Evolutionary conservation across 202 grass and related monocot genomes (phyloP).

Genomic region (Saccharum hybrid): DNA sequence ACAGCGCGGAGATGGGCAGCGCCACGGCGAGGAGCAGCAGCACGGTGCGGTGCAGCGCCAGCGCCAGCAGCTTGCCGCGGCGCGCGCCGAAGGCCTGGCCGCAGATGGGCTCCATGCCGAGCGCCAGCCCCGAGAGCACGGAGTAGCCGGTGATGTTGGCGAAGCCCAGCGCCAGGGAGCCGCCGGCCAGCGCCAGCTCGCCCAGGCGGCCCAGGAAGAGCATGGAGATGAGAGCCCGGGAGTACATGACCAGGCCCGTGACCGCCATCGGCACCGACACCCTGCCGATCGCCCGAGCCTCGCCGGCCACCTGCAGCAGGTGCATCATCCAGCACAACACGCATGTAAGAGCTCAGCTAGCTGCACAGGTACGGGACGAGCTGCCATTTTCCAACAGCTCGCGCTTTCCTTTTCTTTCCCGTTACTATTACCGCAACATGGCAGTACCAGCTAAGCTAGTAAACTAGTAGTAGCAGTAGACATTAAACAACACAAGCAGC

Average conservation of each 20-base stretch:
- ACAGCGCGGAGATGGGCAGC: conserved; percentile 78
- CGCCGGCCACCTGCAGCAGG: conserved; percentile 69
- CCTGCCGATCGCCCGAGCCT: conserved; percentile 74
- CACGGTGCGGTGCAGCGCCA: conserved; percentile 80
- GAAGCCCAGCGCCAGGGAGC: conserved; percentile 88
- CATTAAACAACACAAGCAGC: conserved; percentile 8
- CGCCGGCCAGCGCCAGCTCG: conserved; percentile 79
- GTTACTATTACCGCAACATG: conserved; percentile 41
- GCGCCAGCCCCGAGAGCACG: conserved; percentile 81
- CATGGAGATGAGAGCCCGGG: conserved; percentile 92
- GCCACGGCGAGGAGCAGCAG: conserved; percentile 78
- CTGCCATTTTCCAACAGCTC: conserved; percentile 47
- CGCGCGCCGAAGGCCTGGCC: conserved; percentile 91
- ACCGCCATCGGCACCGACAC: conserved; percentile 77
- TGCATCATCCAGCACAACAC: background rate
- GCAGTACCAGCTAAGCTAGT: background rate
- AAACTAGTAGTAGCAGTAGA: background rate
- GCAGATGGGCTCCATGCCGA: conserved; percentile 98
- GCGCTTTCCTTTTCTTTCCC: conserved; percentile 41
- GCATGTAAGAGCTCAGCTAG: conserved; percentile 25
- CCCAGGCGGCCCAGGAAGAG: conserved; percentile 84
- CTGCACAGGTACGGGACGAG: background rate
- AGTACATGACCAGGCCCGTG: conserved; percentile 90
- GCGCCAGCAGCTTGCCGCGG: conserved; percentile 67
- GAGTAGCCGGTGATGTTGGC: conserved; percentile 99